A percentile compares a stretch with the other conserved stretches of the same genome.
phyloP scores from a whole-genome alignment of 2,329 filamentous ascomycete species.

The Fusarium marasasianum region DNA sequence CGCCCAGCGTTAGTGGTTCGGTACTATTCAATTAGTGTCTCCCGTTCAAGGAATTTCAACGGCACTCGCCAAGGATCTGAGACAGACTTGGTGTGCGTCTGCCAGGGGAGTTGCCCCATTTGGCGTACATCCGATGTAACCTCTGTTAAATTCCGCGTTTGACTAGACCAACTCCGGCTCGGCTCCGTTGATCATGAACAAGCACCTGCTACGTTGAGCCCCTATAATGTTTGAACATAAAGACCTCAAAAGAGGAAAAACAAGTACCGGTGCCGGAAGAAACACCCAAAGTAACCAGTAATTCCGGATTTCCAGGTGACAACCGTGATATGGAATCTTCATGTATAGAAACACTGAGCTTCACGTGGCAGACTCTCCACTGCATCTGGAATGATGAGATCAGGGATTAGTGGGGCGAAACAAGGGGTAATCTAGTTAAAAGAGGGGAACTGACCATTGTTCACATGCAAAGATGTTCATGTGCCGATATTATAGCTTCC shows the following conservation, averaged over 20 bases:
- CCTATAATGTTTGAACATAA: neutral
- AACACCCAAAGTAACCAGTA: neutral
- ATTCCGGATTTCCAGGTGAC: neutral
- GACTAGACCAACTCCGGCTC: neutral
- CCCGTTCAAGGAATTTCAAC: neutral
- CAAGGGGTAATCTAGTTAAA: neutral
- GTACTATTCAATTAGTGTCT: neutral
- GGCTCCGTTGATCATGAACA: neutral
- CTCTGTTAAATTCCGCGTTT: neutral
- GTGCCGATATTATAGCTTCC: neutral
- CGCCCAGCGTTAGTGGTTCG: neutral
- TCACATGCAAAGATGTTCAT: neutral
- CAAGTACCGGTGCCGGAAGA: neutral
- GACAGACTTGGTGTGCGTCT: neutral
- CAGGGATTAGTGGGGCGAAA: neutral
- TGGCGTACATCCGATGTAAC: neutral
- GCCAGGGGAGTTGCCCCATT: neutral
- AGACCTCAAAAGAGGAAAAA: neutral
- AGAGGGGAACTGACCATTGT: neutral
- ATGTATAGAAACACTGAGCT: neutral
- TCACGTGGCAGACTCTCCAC: neutral
- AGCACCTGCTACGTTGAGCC: neutral
- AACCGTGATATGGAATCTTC: neutral
- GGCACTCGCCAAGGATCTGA: neutral
- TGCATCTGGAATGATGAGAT: neutral